Conservation (phyloP, 495 filamentous ascomycete genomes). For the Penicillium ochrochloron region DNA sequence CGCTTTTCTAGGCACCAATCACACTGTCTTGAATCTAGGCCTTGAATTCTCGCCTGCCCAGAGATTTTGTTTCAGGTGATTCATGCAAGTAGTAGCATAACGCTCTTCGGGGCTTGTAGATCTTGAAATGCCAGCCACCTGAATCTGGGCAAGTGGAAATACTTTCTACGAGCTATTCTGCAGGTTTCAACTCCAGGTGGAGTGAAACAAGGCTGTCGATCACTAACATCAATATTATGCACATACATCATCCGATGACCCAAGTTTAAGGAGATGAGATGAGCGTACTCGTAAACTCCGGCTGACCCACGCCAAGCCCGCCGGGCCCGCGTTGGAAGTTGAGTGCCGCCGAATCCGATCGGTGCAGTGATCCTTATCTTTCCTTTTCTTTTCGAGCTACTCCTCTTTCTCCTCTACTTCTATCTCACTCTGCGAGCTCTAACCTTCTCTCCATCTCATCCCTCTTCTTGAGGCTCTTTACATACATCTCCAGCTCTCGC, state of each 20-base stretch:
- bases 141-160: not conserved
- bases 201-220: not conserved
- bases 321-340: not conserved
- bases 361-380: not conserved
- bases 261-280: not conserved
- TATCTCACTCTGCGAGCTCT: not conserved
- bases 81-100: too few relatives aligned
- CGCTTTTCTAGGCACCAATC: too few relatives aligned
- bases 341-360: constrained; percentile 12
- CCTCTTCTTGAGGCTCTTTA: not conserved
- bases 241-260: not conserved
- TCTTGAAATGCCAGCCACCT: not conserved
- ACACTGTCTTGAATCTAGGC: too few relatives aligned
- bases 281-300: constrained; percentile 10
- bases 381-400: not conserved
- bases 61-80: too few relatives aligned
- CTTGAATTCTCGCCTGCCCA: too few relatives aligned
- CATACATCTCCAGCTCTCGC: not conserved
- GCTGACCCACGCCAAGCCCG: constrained; percentile 13
- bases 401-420: not conserved
- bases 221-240: not conserved
- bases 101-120: not conserved
- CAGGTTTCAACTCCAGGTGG: not conserved
- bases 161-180: not conserved
- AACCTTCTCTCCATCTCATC: not conserved